phyloP scores from a whole-genome alignment of 2,329 filamentous ascomycete species.

The Teratosphaeria gauchensis region DNA sequence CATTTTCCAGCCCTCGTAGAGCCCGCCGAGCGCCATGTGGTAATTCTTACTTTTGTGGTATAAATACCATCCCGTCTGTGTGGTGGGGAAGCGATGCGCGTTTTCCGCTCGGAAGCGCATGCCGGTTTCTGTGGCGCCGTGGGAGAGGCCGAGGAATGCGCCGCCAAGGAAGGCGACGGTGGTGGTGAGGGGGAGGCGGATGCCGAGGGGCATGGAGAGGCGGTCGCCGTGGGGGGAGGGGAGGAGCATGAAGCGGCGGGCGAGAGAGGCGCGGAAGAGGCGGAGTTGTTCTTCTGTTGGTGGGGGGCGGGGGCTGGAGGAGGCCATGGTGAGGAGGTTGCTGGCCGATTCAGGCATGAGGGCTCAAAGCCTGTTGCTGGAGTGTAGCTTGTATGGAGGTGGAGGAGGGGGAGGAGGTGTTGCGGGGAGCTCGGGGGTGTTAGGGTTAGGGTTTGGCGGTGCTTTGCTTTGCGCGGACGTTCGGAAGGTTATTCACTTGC shows the following conservation, averaged over 20 bases:
- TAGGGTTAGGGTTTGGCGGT: neutral
- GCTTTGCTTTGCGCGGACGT: no score
- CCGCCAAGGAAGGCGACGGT: constrained; percentile 18
- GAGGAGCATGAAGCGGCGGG: neutral
- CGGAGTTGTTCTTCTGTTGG: neutral
- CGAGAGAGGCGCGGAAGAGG: neutral
- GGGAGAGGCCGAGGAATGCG: constrained; percentile 22
- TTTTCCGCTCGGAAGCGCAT: constrained; percentile 91
- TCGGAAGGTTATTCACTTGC: no score
- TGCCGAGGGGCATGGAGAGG: constrained; percentile 23
- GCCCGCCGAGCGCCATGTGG: constrained; percentile 64
- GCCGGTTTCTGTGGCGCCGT: constrained; percentile 34
- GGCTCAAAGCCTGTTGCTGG: no score
- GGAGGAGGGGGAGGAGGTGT: neutral
- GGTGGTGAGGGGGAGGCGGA: constrained; percentile 23
- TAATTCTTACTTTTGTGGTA: constrained; percentile 99
- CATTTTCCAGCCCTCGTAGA: constrained; percentile 70
- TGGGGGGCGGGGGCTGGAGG: neutral
- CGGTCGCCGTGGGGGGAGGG: constrained; percentile 10
- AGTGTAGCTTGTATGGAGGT: neutral
- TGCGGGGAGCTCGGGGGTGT: neutral
- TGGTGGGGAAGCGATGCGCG: constrained; percentile 76
- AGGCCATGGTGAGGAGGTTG: neutral
- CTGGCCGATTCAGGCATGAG: neutral
- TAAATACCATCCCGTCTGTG: constrained; percentile 82